phyloP scores from a whole-genome alignment of 78 protist genomes.

The Ministeria vibrans region DNA sequence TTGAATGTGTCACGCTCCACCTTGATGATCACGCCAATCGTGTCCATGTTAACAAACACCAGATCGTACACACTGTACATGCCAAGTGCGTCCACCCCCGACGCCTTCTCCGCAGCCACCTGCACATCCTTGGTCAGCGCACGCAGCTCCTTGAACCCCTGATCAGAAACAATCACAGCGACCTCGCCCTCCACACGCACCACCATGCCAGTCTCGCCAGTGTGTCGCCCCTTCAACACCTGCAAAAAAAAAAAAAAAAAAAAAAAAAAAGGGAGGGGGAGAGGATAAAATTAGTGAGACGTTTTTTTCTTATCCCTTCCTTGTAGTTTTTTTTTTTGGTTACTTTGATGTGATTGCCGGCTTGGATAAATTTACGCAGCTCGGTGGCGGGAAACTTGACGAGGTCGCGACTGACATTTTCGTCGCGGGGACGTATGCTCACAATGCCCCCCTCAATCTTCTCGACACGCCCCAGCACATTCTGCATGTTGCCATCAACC shows the following conservation, averaged over 20 bases:
- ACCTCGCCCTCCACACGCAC: conserved; percentile 31
- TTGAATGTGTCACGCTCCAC: conserved; percentile 50
- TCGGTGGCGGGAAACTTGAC: conserved; percentile 26
- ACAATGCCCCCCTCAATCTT: conserved; percentile 35
- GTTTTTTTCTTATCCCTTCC: too few relatives aligned
- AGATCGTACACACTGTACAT: conserved; percentile 51
- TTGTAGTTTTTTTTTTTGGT: too few relatives aligned
- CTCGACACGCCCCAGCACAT: conserved; percentile 41
- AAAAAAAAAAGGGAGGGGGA: too few relatives aligned
- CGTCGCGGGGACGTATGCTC: conserved; percentile 27
- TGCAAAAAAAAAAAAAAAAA: too few relatives aligned
- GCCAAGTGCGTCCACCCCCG: conserved; percentile 47
- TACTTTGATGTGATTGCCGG: conserved; percentile 57
- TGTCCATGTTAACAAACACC: conserved; percentile 34
- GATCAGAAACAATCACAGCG: conserved; percentile 40
- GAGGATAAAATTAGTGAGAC: too few relatives aligned
- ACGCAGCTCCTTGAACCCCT: conserved; percentile 38
- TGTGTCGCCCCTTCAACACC: conserved; percentile 42
- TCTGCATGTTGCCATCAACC: conserved; percentile 38
- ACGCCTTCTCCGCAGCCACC: conserved; percentile 40
- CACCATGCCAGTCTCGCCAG: conserved; percentile 60
- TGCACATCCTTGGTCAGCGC: conserved; percentile 43
- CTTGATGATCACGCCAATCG: conserved; percentile 41
- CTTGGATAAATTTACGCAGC: conserved; percentile 40
- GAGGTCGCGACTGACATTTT: conserved; percentile 7